These are phyloP conservation scores for Perkinsus chesapeaki DNA, from an alignment of 169 alveolate genomes.

Conservation along the genomic window DNA sequence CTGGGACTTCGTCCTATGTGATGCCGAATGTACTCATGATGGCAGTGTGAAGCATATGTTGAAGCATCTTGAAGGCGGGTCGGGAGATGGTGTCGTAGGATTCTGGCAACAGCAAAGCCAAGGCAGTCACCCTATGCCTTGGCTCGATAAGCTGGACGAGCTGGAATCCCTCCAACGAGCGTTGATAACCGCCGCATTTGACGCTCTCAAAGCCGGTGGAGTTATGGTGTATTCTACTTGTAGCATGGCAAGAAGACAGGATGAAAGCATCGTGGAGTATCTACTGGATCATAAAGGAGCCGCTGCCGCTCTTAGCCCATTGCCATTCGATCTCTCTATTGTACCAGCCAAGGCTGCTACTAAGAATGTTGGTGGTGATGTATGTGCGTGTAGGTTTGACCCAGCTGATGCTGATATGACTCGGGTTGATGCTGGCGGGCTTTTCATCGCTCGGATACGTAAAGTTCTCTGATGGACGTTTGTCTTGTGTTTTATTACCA, in stretches of 20 bases:
- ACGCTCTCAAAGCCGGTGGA: conserved; percentile 5
- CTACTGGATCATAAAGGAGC: neutral
- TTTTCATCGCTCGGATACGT: neutral
- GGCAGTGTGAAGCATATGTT: conserved; percentile 7
- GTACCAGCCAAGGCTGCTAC: neutral
- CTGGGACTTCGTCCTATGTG: conserved; percentile 5
- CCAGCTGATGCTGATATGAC: neutral
- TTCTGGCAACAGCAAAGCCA: neutral
- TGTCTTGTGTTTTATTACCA: neutral
- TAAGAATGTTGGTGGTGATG: neutral
- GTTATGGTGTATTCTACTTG: neutral
- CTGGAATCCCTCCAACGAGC: neutral
- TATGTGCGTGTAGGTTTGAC: neutral
- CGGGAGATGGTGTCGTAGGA: neutral
- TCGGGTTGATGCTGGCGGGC: conserved; percentile 1
- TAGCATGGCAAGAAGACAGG: neutral
- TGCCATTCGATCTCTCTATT: neutral
- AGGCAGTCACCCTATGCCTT: neutral
- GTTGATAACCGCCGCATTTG: neutral
- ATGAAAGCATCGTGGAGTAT: conserved; percentile 4
- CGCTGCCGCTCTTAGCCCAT: neutral
- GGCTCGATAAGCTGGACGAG: neutral
- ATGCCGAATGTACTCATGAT: conserved; percentile 15
- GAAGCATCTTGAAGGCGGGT: neutral
- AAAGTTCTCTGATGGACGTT: neutral